Evolutionary conservation across 2,329 filamentous ascomycete genomes (phyloP).

Genomic region (Thielaviopsis punctulata): DNA sequence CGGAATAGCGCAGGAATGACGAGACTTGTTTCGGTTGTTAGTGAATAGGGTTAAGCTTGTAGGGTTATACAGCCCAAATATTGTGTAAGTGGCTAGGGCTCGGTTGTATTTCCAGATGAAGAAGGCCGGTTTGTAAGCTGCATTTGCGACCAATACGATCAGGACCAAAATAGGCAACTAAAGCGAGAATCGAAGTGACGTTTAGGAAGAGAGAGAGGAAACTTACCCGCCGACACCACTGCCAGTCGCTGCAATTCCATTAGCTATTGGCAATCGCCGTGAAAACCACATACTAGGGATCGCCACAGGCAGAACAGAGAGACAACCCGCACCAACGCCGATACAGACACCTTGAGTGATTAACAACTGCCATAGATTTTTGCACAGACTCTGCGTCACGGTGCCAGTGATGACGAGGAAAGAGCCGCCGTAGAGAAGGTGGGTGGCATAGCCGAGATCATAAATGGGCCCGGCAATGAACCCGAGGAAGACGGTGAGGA

Average conservation of each 20-base stretch:
- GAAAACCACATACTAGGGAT: conserved; percentile 25
- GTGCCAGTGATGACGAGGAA: conserved; percentile 22
- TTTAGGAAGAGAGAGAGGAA: neutral
- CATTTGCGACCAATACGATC: neutral
- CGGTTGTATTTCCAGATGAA: neutral
- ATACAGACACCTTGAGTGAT: conserved; percentile 25
- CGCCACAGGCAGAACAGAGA: conserved; percentile 23
- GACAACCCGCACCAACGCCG: conserved; percentile 25
- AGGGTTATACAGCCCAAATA: neutral
- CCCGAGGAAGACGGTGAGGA: conserved; percentile 22
- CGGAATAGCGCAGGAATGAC: conserved; percentile 23
- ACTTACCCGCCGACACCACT: conserved; percentile 21
- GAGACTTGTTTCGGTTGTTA: conserved; percentile 13
- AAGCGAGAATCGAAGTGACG: neutral
- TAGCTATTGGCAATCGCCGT: conserved; percentile 23
- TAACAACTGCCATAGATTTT: conserved; percentile 25
- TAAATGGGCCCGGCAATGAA: conserved; percentile 23
- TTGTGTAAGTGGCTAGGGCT: neutral
- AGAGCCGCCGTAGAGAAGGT: conserved; percentile 19
- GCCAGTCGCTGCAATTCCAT: conserved; percentile 26
- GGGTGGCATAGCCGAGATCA: conserved; percentile 22
- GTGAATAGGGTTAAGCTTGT: neutral
- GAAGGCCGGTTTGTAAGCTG: neutral
- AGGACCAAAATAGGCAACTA: neutral
- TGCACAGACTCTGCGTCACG: conserved; percentile 22